A percentile compares a stretch with the other conserved stretches of the same genome.
Conservation (phyloP, 768 basidiomycete species). For the Coprinellus aureogranulatus region DNA sequence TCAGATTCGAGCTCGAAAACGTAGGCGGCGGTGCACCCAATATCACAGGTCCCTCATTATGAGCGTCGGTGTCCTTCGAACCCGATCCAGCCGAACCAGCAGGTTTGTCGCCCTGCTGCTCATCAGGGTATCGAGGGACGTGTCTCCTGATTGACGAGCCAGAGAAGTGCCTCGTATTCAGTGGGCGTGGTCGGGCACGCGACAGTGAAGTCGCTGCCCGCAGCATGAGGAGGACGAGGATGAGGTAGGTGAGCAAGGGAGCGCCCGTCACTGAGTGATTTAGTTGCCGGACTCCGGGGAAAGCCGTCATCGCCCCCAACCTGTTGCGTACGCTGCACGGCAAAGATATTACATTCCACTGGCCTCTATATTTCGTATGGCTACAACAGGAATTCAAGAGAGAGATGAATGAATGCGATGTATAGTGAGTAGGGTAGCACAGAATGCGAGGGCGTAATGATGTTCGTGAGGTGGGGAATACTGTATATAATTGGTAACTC, state of each 20-base stretch:
- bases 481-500: neutral
- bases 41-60: no score
- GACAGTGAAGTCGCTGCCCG: neutral
- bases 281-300: neutral
- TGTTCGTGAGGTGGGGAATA: neutral
- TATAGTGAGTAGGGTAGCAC: neutral
- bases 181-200: neutral
- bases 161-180: neutral
- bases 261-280: neutral
- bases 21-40: no score
- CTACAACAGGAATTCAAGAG: neutral
- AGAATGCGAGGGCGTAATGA: no score
- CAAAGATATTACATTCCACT: neutral
- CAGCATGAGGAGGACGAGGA: neutral
- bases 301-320: neutral
- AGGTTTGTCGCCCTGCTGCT: neutral
- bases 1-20: no score
- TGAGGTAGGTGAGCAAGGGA: neutral
- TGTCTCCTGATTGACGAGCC: neutral
- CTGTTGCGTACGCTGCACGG: neutral
- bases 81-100: no score
- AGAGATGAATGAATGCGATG: slow-evolving; percentile 13
- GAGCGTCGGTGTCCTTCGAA: no score
- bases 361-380: neutral
- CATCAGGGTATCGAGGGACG: neutral